Evolutionary conservation across 2,329 filamentous ascomycete genomes (phyloP), one percentile per base, ranked within the genome.

Genomic region (Graphilbum ipis-grandicollis): DNA sequence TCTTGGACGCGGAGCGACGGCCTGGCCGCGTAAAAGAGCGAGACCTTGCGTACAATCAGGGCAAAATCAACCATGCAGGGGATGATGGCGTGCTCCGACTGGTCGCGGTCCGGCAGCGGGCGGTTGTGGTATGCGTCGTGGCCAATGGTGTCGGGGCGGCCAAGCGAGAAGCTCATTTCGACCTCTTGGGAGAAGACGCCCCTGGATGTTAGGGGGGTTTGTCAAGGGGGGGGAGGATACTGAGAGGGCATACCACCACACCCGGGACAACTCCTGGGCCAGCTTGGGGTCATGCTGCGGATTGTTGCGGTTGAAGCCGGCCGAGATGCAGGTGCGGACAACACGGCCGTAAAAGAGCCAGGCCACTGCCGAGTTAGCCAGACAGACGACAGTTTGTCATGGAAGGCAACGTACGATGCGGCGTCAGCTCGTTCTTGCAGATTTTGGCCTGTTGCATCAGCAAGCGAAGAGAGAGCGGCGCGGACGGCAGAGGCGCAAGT

Each of bases 131-230:
- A 34, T 2, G 19, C 21, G 14, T 34, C 32, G 21, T 15, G 19
- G 21, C 32, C 32, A 6, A 34, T 9, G 21, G 32, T 34, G n/a
- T 34, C 32, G 4, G 32, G 21, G n/a, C 32, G 19, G 19, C 32
- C 32, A 8, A 34, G 32, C 9, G 32, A 34, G 14, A 34, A 34
- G 32, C 32, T 34, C 32, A 34, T 25, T 10, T 34, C 32, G 21
- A 34, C 32, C 22, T 34, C 19, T 13, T 18, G 15, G 17, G 15
- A 4, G 30, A 18, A 31, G 17, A 31, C 9, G 5, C 30, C 30
- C 30, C 12, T 19, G 6, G 7, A 8, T 25, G 23, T 25, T 25
- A 25, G 23, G 12, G 12, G 7, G 12, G 7, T 25, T 25, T 25
- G 8, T 7, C 7, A 7, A 8, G 12, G 7, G 7, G 8, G 12